phyloP scores from a whole-genome alignment of 495 filamentous ascomycete genomes.

The Hyaloscypha variabilis region DNA sequence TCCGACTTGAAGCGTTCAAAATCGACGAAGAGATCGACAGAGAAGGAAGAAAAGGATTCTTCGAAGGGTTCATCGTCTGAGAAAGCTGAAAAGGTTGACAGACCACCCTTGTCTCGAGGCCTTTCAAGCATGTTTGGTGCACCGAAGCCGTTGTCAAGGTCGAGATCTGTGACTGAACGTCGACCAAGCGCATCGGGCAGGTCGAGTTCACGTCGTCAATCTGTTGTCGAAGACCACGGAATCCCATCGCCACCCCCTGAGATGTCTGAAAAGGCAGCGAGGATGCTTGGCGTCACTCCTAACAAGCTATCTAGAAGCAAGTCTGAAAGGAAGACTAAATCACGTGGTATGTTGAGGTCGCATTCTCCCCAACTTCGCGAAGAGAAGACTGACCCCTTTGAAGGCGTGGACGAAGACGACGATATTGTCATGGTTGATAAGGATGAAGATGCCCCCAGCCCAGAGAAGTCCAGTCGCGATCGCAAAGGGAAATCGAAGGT shows the following conservation, averaged over 20 bases:
- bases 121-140: slow-evolving; percentile 52
- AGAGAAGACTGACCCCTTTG: slow-evolving; percentile 21
- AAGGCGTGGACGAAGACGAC: slow-evolving; percentile 32
- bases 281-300: slow-evolving; percentile 47
- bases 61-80: slow-evolving; percentile 47
- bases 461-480: slow-evolving; percentile 28
- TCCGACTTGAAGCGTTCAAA: slow-evolving; percentile 37
- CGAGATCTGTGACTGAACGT: slow-evolving; percentile 53
- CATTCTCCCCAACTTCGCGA: slow-evolving; percentile 16
- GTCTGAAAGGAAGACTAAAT: slow-evolving; percentile 39
- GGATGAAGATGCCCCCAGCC: slow-evolving; percentile 22
- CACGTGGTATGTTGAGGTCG: slow-evolving; percentile 21
- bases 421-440: slow-evolving; percentile 32
- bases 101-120: slow-evolving; percentile 39
- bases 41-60: slow-evolving; percentile 33
- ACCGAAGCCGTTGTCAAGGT: slow-evolving; percentile 53
- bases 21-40: slow-evolving; percentile 36
- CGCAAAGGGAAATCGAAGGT: slow-evolving; percentile 36
- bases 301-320: slow-evolving; percentile 36
- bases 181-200: slow-evolving; percentile 38
- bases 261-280: slow-evolving; percentile 56
- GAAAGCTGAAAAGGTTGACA: slow-evolving; percentile 45
- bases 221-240: slow-evolving; percentile 43
- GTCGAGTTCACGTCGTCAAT: slow-evolving; percentile 49
- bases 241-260: slow-evolving; percentile 52